Conservation (phyloP, 1,139 yeast species). For the Hyphopichia fennica region DNA sequence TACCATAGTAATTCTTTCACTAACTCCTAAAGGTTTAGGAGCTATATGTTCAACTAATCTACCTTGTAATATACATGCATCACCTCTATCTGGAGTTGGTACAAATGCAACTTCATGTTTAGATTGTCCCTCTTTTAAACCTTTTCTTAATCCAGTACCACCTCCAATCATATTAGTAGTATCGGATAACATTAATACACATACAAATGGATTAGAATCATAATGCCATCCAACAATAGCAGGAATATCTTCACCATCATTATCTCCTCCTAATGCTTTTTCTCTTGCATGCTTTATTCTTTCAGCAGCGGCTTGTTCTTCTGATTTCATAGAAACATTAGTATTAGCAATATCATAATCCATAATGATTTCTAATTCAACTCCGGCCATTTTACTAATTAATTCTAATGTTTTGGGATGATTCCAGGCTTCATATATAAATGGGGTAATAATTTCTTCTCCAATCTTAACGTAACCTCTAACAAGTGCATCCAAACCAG, state of each 20-base stretch:
- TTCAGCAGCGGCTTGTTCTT: constrained; percentile 21
- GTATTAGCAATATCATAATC: constrained; percentile 57
- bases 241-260: constrained; percentile 38
- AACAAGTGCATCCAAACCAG: constrained; percentile 45
- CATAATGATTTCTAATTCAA: constrained; percentile 49
- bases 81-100: constrained; percentile 54
- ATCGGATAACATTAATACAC: constrained; percentile 60
- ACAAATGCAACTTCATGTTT: constrained; percentile 41
- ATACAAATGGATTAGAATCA: constrained; percentile 62
- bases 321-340: constrained; percentile 44
- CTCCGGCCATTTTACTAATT: constrained; percentile 53
- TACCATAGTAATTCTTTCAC: constrained; percentile 56
- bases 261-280: constrained; percentile 12
- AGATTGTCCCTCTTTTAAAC: constrained; percentile 30
- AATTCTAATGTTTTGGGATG: constrained; percentile 54
- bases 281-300: constrained; percentile 12
- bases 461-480: constrained; percentile 48
- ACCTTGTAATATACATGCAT: constrained; percentile 57
- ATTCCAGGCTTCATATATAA: constrained; percentile 54
- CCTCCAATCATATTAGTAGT: constrained; percentile 60
- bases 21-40: constrained; percentile 50
- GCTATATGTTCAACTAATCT: constrained; percentile 55
- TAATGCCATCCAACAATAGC: constrained; percentile 61
- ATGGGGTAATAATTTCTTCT: constrained; percentile 34
- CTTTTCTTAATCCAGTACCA: constrained; percentile 48